These are phyloP conservation scores for Cyphellophora europaea DNA, from an alignment of 2,329 filamentous ascomycete species.

Conservation along the genomic window DNA sequence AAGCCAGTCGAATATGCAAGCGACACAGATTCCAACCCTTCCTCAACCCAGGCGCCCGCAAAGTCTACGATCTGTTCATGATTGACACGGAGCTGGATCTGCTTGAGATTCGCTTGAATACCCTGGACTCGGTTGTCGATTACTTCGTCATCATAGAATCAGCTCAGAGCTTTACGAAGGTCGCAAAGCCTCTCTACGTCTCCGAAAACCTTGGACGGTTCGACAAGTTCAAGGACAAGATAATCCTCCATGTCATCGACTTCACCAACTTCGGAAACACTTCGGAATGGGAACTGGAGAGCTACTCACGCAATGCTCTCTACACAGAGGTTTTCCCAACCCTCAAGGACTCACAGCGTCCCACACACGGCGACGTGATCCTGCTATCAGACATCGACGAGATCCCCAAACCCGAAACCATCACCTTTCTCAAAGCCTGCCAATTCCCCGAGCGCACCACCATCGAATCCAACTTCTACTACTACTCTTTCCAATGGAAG, in stretches of 20 bases:
- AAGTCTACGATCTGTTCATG: slow-evolving; percentile 54
- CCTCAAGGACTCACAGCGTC: slow-evolving; percentile 32
- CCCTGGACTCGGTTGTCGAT: slow-evolving; percentile 49
- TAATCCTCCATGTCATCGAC: slow-evolving; percentile 49
- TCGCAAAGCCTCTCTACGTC: slow-evolving; percentile 45
- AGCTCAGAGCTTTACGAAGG: slow-evolving; percentile 48
- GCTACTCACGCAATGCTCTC: slow-evolving; percentile 48
- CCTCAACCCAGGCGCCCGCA: slow-evolving; percentile 28
- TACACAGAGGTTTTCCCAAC: slow-evolving; percentile 46
- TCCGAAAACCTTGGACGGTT: slow-evolving; percentile 45
- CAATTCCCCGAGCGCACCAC: slow-evolving; percentile 44
- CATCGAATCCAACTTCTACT: slow-evolving; percentile 44
- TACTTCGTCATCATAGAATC: slow-evolving; percentile 58
- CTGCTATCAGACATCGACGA: slow-evolving; percentile 54
- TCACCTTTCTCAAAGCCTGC: slow-evolving; percentile 42
- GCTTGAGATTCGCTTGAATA: slow-evolving; percentile 54
- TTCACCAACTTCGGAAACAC: slow-evolving; percentile 7
- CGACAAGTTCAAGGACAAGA: slow-evolving; percentile 46
- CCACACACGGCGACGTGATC: slow-evolving; percentile 44
- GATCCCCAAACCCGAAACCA: slow-evolving; percentile 43
- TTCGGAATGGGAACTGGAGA: slow-evolving; percentile 42
- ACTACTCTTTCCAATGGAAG: slow-evolving; percentile 49
- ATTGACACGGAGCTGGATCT: slow-evolving; percentile 56
- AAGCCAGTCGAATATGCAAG: too few species aligned
- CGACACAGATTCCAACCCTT: too few species aligned